phyloP scores from a whole-genome alignment of 495 filamentous ascomycete genomes.

The Coniosporium apollinis region DNA sequence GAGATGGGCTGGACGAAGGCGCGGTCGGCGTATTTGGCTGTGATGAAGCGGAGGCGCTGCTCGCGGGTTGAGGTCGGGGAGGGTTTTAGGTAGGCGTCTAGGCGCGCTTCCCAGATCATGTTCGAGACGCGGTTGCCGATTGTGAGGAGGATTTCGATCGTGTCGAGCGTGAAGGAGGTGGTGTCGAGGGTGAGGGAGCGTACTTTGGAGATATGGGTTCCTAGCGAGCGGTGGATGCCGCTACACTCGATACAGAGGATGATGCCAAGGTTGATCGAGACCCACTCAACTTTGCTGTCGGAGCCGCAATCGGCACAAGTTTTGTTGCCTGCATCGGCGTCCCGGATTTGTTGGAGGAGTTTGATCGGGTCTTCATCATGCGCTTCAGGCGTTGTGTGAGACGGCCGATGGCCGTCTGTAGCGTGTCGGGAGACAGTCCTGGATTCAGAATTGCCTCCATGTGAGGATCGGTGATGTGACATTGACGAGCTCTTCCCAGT shows the following conservation, averaged over 20 bases:
- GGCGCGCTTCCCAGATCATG: slow-evolving; percentile 84
- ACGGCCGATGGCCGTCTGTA: slow-evolving; percentile 80
- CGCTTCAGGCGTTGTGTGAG: slow-evolving; percentile 46
- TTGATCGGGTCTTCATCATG: slow-evolving; percentile 71
- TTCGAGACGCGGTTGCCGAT: slow-evolving; percentile 92
- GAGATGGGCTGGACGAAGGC: slow-evolving; percentile 67
- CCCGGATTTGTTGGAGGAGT: slow-evolving; percentile 71
- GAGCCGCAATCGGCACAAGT: slow-evolving; percentile 94
- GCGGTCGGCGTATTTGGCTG: slow-evolving; percentile 77
- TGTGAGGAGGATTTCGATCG: slow-evolving; percentile 82
- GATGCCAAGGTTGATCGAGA: slow-evolving; percentile 93
- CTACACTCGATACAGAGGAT: slow-evolving; percentile 97
- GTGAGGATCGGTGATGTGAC: slow-evolving; percentile 40
- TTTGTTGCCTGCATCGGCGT: slow-evolving; percentile 81
- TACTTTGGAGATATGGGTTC: slow-evolving; percentile 95
- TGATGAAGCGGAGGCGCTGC: slow-evolving; percentile 82
- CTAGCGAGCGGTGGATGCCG: slow-evolving; percentile 90
- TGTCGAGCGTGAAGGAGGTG: slow-evolving; percentile 86
- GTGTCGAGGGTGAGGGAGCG: slow-evolving; percentile 91
- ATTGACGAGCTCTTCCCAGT: slow-evolving; percentile 84
- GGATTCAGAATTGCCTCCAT: slow-evolving; percentile 36
- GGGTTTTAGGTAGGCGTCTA: slow-evolving; percentile 58
- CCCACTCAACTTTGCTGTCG: slow-evolving; percentile 88
- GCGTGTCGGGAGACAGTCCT: slow-evolving; percentile 60
- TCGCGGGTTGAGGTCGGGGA: slow-evolving; percentile 63